A percentile compares a stretch with the other conserved stretches of the same genome.
Conservation (phyloP, 371 early-diverging fungal genomes). For the Mucor saturninus region DNA sequence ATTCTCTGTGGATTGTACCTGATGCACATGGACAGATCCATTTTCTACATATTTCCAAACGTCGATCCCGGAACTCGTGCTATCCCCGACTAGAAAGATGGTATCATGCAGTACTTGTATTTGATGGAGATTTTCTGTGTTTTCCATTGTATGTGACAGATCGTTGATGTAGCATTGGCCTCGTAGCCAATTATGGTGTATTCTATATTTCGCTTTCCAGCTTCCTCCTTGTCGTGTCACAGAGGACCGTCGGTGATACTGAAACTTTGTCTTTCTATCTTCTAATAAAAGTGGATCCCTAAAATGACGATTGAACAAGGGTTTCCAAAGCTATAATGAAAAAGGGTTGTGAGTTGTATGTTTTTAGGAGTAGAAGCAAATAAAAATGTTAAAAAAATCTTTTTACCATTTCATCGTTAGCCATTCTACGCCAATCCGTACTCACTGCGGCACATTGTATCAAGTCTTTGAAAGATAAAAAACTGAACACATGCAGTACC, state of each 20-base stretch:
- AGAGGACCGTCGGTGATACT: slow-evolving; percentile 6
- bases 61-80: slow-evolving; percentile 2
- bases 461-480: slow-evolving; percentile 44
- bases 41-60: slow-evolving; percentile 21
- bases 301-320: slow-evolving; percentile 44
- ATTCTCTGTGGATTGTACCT: slow-evolving; percentile 1
- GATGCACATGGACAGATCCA: not conserved
- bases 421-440: slow-evolving; percentile 42
- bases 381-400: not conserved
- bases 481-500: slow-evolving; percentile 50
- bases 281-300: slow-evolving; percentile 11
- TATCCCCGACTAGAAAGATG: slow-evolving; percentile 12
- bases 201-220: slow-evolving; percentile 14
- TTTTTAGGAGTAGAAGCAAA: not conserved
- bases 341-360: too few species aligned
- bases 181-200: not conserved
- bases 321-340: slow-evolving; percentile 54
- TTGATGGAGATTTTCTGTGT: not conserved
- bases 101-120: slow-evolving; percentile 22
- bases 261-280: not conserved
- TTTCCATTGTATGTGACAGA: slow-evolving; percentile 3
- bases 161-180: slow-evolving; percentile 34
- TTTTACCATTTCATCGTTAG: slow-evolving; percentile 53
- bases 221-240: slow-evolving; percentile 25
- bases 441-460: slow-evolving; percentile 52